These are phyloP conservation scores for Tylopilus sp. DNA, from an alignment of 768 basidiomycete genomes.

Conservation along the genomic window DNA sequence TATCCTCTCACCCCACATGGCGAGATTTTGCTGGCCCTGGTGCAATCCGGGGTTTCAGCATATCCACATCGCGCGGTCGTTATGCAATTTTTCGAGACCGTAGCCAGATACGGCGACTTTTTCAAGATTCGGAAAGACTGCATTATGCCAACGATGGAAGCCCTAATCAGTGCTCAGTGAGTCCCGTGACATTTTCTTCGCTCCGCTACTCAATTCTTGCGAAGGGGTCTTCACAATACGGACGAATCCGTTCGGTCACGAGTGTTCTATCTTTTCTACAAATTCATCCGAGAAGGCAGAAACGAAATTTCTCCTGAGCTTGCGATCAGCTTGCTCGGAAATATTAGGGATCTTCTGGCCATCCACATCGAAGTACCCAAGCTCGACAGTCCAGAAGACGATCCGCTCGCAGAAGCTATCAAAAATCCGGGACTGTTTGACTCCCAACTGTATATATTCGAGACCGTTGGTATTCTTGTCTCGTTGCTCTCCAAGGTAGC, in stretches of 20 bases:
- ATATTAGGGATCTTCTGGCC: conserved; percentile 70
- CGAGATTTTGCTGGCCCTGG: conserved; percentile 80
- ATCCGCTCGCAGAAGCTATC: conserved; percentile 77
- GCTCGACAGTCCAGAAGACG: conserved; percentile 68
- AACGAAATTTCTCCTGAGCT: conserved; percentile 75
- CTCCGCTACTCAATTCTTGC: conserved; percentile 3
- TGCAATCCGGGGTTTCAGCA: conserved; percentile 75
- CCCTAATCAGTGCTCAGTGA: conserved; percentile 81
- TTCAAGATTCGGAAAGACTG: conserved; percentile 92
- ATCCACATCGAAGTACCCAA: conserved; percentile 78
- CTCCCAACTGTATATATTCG: conserved; percentile 92
- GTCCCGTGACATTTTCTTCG: conserved; percentile 23
- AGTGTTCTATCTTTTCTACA: conserved; percentile 88
- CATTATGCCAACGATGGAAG: conserved; percentile 82
- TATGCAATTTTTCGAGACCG: conserved; percentile 91
- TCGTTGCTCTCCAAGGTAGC: conserved; percentile 67
- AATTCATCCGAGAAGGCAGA: conserved; percentile 82
- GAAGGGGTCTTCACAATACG: conserved; percentile 82
- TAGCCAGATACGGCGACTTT: conserved; percentile 91
- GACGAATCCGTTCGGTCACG: conserved; percentile 68
- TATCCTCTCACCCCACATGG: conserved; percentile 89
- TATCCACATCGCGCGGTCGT: conserved; percentile 84
- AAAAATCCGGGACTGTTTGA: conserved; percentile 72
- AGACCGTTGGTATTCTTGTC: conserved; percentile 82
- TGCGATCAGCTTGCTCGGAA: conserved; percentile 65